A percentile compares a stretch with the other conserved stretches of the same genome.
Evolutionary conservation across 202 grass and related monocot genomes (phyloP).

Genomic region (Bolboschoenoplectus hybrid): DNA sequence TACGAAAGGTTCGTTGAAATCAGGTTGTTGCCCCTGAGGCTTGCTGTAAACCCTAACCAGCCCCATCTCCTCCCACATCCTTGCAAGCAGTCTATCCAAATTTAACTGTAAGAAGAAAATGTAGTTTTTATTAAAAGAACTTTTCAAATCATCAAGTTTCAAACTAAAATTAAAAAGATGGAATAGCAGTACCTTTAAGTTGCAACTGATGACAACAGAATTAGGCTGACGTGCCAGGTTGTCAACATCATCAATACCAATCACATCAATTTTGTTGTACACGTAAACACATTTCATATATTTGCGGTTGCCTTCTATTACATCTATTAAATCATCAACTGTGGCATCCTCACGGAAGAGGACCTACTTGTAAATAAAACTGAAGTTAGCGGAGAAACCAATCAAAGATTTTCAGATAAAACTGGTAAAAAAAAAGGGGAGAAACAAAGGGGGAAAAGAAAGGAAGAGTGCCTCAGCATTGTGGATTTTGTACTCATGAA

Average conservation of each 20-base stretch:
- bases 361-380: constrained; percentile 58
- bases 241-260: constrained; percentile 99
- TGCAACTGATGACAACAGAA: constrained; percentile 99
- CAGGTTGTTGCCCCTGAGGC: constrained; percentile 95
- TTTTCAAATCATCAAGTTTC: neutral
- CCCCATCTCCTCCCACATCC: constrained; percentile 99
- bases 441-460: neutral
- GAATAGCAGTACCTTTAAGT: constrained; percentile 64
- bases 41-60: constrained; percentile 97
- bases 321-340: constrained; percentile 98
- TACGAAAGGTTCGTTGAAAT: constrained; percentile 89
- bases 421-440: neutral
- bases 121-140: constrained; percentile 3
- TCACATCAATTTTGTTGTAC: constrained; percentile 99
- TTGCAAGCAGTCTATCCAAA: constrained; percentile 89
- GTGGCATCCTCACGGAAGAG: constrained; percentile 97
- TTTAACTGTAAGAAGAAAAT: constrained; percentile 64
- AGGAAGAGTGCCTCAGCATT: constrained; percentile 76
- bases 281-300: constrained; percentile 99
- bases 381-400: constrained; percentile 31
- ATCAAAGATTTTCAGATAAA: neutral
- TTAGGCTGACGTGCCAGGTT: constrained; percentile 89
- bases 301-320: constrained; percentile 96
- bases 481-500: constrained; percentile 99
- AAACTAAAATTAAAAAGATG: constrained; percentile 26